A percentile compares a stretch with the other conserved stretches of the same genome.
phyloP scores from a whole-genome alignment of 805 yeast genomes.

The Cyberlindnera misumaiensis region DNA sequence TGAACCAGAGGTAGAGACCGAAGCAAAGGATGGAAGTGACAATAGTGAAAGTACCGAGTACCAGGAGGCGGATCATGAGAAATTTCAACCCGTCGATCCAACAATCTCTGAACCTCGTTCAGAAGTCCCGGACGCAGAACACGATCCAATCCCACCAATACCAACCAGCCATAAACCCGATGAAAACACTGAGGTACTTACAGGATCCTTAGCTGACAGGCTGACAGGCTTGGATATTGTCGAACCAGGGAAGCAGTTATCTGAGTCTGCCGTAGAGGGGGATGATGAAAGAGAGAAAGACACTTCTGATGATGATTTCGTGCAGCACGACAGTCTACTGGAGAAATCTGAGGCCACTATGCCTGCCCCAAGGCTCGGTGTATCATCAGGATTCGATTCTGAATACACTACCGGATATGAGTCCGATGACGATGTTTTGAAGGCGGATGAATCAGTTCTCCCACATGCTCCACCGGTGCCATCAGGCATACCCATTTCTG shows the following conservation, averaged over 20 bases:
- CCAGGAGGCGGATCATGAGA: background rate
- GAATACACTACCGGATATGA: conserved; percentile 55
- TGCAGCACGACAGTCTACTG: conserved; percentile 16
- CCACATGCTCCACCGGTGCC: too few relatives aligned
- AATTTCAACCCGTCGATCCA: background rate
- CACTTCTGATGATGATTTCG: conserved; percentile 18
- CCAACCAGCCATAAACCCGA: background rate
- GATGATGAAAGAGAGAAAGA: conserved; percentile 25
- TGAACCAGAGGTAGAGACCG: conserved; percentile 2
- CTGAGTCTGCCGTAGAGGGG: conserved; percentile 25
- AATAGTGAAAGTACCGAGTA: conserved; percentile 12
- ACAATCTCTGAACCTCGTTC: background rate
- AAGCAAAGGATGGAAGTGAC: conserved; percentile 3
- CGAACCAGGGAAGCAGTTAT: conserved; percentile 5
- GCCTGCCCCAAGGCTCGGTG: conserved; percentile 6
- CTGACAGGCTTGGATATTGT: conserved; percentile 12
- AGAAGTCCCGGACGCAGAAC: background rate
- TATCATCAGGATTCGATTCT: conserved; percentile 16
- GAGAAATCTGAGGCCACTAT: conserved; percentile 13
- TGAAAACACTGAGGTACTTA: conserved; percentile 2
- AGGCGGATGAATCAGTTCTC: too few relatives aligned
- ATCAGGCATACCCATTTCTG: too few relatives aligned
- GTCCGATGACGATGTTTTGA: conserved; percentile 48
- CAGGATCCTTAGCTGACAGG: conserved; percentile 11
- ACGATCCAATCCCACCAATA: background rate